Evolutionary conservation across 495 filamentous ascomycete genomes (phyloP), one percentile per base, ranked within the genome.

Genomic region (Hypoxylon rickii): DNA sequence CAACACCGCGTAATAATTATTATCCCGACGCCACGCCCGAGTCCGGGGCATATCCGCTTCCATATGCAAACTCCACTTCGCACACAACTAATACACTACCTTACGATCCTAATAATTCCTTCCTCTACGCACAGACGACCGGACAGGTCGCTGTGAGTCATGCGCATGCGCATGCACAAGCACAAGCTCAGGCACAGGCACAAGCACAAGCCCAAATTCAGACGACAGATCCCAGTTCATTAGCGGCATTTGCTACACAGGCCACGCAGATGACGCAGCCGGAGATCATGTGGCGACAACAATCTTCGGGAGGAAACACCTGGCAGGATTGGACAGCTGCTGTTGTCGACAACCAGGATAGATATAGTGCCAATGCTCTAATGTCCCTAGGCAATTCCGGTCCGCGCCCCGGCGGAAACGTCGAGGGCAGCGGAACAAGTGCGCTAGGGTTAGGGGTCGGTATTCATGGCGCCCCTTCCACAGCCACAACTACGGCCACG

Each of bases 311-410:
- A 26, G 65, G 65, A 58, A 79, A 76, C 41, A 65, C 73, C 1
- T 79, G 75, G 75, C 70, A 77, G 7, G 73, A 77, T 53, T 79
- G 76, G 76, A 73, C 75, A 5, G 70, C 72, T 0, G 75, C 75
- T 29, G 73, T 79, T 8, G 70, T 72, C 10, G 73, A 76, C 58
- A 77, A 58, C 19, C 74, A 76, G 26, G 74, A 77, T 12, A 64
- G 73, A 19, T 77, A 72, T 58, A 75, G 73, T 40, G 72, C 74
- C 24, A 76, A 60, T 19, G 70, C 73, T 1, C 44, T 77, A 29
- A 65, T 79, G 41, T 76, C 69, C 1, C 61, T 77, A 16, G 73
- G 70, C n/a, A 55, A 43, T 31, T 46, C 65, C 3, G 56, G 42
- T 22, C 63, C 60, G 15, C 43, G 65, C 29, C 63, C 65, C 2